These are phyloP conservation scores for Adansonia madagascariensis DNA, from an alignment of 441 rosid genomes.

Conservation along the genomic window DNA sequence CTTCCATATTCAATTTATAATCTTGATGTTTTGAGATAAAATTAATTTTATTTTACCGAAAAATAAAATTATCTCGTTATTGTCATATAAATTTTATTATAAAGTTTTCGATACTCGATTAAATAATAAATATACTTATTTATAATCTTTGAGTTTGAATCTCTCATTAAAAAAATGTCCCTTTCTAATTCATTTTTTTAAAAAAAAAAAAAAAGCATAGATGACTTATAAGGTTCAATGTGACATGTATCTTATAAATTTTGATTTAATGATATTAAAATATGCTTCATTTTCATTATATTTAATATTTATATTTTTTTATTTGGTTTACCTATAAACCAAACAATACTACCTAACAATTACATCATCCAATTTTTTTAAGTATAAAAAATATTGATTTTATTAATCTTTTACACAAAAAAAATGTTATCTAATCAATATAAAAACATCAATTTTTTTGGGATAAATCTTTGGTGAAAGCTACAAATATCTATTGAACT, in stretches of 20 bases:
- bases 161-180: not conserved
- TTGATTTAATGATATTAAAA: not conserved
- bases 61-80: not conserved
- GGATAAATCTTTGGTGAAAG: no score
- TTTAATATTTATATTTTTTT: no score
- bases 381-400: not conserved
- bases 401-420: not conserved
- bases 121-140: no score
- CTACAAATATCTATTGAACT: no score
- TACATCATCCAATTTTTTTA: not conserved
- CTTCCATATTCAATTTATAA: not conserved
- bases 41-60: no score
- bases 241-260: not conserved
- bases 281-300: not conserved
- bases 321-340: no score
- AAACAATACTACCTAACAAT: not conserved
- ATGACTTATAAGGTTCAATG: not conserved
- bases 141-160: no score
- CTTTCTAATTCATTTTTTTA: not conserved
- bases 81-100: not conserved
- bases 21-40: not conserved
- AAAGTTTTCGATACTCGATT: no score
- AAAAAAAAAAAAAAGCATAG: no score
- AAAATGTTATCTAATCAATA: not conserved
- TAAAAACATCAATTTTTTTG: not conserved